phyloP scores from a whole-genome alignment of 2,329 filamentous ascomycete species.

The Fusarium duplospermum region DNA sequence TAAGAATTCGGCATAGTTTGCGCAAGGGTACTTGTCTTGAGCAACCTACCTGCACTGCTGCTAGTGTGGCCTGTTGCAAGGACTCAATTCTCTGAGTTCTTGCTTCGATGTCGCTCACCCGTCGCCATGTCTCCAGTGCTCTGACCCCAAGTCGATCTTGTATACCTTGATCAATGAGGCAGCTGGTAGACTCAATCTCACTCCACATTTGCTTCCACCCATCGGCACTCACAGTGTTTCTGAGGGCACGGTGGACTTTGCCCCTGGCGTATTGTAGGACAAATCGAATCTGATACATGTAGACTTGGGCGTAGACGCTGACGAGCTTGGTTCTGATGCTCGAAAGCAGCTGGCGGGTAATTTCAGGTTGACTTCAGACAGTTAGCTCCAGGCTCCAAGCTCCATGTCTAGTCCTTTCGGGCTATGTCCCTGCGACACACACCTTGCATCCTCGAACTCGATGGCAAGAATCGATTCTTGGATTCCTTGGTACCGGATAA shows the following conservation, averaged over 20 bases:
- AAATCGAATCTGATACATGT: constrained; percentile 9
- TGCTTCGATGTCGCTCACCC: not conserved
- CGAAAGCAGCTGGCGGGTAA: not conserved
- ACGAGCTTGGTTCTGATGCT: constrained; percentile 5
- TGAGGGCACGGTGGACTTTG: not conserved
- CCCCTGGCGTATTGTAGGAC: not conserved
- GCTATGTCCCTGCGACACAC: not conserved
- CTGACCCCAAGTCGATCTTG: not conserved
- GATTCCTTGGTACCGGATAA: constrained; percentile 7
- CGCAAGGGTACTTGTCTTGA: not conserved
- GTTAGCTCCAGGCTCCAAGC: not conserved
- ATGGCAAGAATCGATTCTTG: not conserved
- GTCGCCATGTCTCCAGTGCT: not conserved
- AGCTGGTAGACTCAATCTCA: not conserved
- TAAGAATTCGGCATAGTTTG: not conserved
- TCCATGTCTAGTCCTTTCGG: not conserved
- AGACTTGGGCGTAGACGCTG: constrained; percentile 2
- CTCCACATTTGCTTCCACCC: not conserved
- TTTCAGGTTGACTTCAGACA: not conserved
- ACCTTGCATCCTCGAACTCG: not conserved
- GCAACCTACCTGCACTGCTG: not conserved
- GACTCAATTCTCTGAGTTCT: not conserved
- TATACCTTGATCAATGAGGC: not conserved
- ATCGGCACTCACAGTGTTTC: not conserved
- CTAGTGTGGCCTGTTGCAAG: not conserved